These are phyloP conservation scores for Wickerhamiella lipophila DNA, from an alignment of 805 yeast genomes.

Conservation along the genomic window DNA sequence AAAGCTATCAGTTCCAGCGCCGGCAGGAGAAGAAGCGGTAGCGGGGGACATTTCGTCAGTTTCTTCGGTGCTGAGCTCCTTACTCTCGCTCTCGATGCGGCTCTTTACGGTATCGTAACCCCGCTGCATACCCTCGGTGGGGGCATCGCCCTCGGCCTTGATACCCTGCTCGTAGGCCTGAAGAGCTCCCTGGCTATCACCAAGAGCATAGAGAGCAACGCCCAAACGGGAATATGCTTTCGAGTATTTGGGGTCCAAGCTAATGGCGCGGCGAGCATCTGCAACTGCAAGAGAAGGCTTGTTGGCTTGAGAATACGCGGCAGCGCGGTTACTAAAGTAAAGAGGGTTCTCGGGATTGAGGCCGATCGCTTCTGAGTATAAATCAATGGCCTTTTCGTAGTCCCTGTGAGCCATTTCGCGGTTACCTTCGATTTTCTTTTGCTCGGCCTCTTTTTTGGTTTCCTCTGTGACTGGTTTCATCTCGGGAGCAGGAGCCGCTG, in stretches of 20 bases:
- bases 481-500: neutral
- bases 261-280: constrained; percentile 76
- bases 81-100: constrained; percentile 59
- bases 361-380: constrained; percentile 70
- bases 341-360: constrained; percentile 63
- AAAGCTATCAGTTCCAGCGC: constrained; percentile 13
- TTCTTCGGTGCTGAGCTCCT: constrained; percentile 16
- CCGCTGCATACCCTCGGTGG: constrained; percentile 79
- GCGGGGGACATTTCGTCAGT: constrained; percentile 24
- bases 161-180: constrained; percentile 83
- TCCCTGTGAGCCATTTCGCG: constrained; percentile 70
- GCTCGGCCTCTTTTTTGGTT: constrained; percentile 68
- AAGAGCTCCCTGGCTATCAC: constrained; percentile 80
- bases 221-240: constrained; percentile 95
- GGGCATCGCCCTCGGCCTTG: constrained; percentile 71
- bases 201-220: constrained; percentile 83
- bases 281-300: constrained; percentile 64
- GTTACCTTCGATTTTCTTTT: constrained; percentile 76
- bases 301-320: constrained; percentile 74
- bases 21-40: constrained; percentile 1
- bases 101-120: constrained; percentile 90
- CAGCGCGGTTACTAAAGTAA: constrained; percentile 88
- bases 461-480: constrained; percentile 20
- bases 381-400: constrained; percentile 55
- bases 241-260: constrained; percentile 64